Percentiles rank a stretch among this genome's conserved stretches.
These are phyloP conservation scores for Candida sphagnicola DNA, from an alignment of 805 yeast species.

Conservation along the genomic window DNA sequence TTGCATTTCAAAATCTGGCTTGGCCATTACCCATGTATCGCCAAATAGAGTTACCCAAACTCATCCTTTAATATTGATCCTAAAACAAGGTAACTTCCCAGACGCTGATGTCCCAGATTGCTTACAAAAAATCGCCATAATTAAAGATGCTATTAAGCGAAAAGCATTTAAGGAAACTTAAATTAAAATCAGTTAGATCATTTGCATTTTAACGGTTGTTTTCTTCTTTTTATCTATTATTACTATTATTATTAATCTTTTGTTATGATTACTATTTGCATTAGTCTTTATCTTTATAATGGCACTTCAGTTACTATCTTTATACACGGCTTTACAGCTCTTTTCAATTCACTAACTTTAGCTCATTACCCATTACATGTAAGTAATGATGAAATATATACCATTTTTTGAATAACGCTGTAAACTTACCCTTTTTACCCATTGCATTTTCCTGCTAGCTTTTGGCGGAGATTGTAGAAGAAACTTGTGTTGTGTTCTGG, in stretches of 20 bases:
- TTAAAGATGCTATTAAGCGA: conserved; percentile 61
- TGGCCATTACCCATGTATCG: conserved; percentile 74
- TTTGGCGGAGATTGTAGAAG: no score
- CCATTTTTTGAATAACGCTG: no score
- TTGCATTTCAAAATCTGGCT: conserved; percentile 72
- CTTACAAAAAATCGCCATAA: conserved; percentile 37
- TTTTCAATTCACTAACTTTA: conserved; percentile 1
- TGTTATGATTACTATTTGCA: no score
- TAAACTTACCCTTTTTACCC: no score
- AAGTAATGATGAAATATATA: conserved; percentile 1
- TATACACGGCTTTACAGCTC: not conserved
- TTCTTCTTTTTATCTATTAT: not conserved
- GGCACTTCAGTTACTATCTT: not conserved
- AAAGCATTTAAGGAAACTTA: conserved; percentile 18
- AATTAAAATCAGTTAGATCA: not conserved
- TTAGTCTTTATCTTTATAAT: not conserved
- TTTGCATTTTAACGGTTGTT: not conserved
- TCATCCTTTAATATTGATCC: conserved; percentile 46
- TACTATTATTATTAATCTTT: not conserved
- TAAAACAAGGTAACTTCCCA: conserved; percentile 42
- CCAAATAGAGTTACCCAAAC: conserved; percentile 72
- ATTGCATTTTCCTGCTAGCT: no score
- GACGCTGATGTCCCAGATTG: conserved; percentile 38
- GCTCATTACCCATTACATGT: not conserved
- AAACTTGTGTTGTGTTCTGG: no score